A percentile compares a stretch with the other conserved stretches of the same genome.
These are phyloP conservation scores for Parastagonospora nodorum DNA, from an alignment of 2,329 filamentous ascomycete species.

Conservation along the genomic window DNA sequence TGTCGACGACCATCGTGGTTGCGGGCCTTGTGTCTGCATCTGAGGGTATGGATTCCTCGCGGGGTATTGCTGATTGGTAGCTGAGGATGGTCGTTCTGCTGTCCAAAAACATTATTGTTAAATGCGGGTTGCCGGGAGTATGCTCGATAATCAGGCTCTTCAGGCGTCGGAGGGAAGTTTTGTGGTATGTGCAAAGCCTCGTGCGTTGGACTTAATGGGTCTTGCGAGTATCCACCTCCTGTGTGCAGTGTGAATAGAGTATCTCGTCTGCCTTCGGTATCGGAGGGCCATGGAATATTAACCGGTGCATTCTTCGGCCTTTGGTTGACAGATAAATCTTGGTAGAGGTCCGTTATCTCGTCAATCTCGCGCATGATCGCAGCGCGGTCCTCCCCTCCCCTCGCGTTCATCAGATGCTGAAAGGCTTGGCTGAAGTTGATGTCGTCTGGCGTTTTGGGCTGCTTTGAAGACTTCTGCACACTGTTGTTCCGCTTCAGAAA, in stretches of 20 bases:
- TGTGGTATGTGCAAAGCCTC: constrained; percentile 16
- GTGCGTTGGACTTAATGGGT: constrained; percentile 11
- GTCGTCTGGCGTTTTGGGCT: constrained; percentile 8
- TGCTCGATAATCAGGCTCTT: constrained; percentile 6
- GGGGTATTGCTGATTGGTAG: constrained; percentile 10
- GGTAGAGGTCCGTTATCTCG: constrained; percentile 39
- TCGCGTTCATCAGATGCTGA: constrained; percentile 23
- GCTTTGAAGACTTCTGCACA: constrained; percentile 5
- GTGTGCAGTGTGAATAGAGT: constrained; percentile 27
- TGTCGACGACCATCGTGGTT: constrained; percentile 29
- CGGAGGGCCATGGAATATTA: constrained; percentile 3
- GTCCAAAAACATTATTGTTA: constrained; percentile 22
- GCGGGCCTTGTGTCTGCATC: constrained; percentile 6
- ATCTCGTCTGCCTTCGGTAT: constrained; percentile 16
- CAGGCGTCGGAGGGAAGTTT: constrained; percentile 18
- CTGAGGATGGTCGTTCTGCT: constrained; percentile 9
- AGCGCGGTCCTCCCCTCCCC: constrained; percentile 22
- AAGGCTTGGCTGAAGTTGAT: constrained; percentile 29
- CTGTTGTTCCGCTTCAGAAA: constrained; percentile 23
- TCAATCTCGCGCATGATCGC: constrained; percentile 41
- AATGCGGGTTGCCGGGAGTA: constrained; percentile 18
- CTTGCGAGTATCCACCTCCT: constrained; percentile 9
- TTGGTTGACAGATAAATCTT: constrained; percentile 20
- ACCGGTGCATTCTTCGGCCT: constrained; percentile 3
- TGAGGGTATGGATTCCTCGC: constrained; percentile 13